phyloP scores from a whole-genome alignment of 225 moss, liverwort and hornwort species.

The Bryoerythrophyllum caledonicum region DNA sequence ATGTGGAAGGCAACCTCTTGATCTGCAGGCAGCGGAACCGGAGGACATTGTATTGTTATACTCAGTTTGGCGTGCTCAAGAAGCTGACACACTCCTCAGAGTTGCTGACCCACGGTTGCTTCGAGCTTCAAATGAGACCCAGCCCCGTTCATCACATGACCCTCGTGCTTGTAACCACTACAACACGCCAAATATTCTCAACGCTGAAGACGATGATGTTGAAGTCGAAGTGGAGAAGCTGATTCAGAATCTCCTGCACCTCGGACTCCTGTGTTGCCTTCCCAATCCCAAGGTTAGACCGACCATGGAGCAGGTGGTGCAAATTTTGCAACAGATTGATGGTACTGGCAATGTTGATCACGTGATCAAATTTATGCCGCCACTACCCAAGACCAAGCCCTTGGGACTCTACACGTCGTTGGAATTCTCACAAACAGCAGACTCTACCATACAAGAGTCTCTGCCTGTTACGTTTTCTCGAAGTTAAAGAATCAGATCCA shows the following conservation, averaged over 20 bases:
- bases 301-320: background rate
- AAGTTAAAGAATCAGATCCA: too few species aligned
- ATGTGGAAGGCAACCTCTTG: background rate
- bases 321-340: background rate
- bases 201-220: background rate
- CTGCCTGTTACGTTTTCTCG: too few species aligned
- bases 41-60: background rate
- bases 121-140: background rate
- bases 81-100: background rate
- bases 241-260: background rate
- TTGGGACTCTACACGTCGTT: too few species aligned
- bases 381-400: too few species aligned
- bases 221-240: background rate
- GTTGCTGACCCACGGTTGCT: background rate
- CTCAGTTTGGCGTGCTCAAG: background rate
- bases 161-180: background rate
- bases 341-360: background rate
- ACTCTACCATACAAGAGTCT: too few species aligned
- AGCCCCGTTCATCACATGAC: background rate
- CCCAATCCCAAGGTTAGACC: background rate
- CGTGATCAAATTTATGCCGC: background rate
- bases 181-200: background rate
- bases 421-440: too few species aligned
- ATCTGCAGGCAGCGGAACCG: background rate
- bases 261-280: background rate